Conservation (phyloP, 1,284 basidiomycete species). For the Agroathelia rolfsii region DNA sequence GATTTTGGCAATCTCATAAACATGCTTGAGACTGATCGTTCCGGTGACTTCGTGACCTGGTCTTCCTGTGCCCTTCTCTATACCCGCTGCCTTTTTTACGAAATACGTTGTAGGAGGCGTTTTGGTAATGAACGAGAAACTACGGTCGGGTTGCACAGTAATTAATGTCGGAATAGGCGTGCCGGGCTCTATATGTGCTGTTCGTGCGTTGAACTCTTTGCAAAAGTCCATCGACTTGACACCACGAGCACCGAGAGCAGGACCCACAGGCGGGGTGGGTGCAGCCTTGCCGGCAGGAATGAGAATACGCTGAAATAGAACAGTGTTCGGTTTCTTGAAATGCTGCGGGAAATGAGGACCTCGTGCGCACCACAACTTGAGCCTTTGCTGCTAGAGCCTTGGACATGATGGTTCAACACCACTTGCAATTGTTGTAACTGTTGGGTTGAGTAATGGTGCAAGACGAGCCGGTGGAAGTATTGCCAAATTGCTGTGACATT, state of each 20-base stretch:
- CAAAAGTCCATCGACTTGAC: slow-evolving; percentile 99
- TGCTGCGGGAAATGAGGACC: slow-evolving; percentile 6
- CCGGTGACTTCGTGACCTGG: slow-evolving; percentile 71
- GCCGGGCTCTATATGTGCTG: slow-evolving; percentile 80
- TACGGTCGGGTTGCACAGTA: slow-evolving; percentile 88
- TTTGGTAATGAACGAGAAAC: slow-evolving; percentile 89
- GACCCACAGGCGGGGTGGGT: slow-evolving; percentile 93
- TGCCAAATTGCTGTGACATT: too few species aligned
- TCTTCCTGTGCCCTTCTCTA: slow-evolving; percentile 82
- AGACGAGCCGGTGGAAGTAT: too few species aligned
- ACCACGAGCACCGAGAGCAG: slow-evolving; percentile 93
- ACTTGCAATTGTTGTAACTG: too few species aligned
- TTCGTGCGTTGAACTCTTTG: slow-evolving; percentile 93
- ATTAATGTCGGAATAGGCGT: slow-evolving; percentile 87
- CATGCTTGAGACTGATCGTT: slow-evolving; percentile 89
- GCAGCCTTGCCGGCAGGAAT: slow-evolving; percentile 93
- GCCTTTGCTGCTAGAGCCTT: slow-evolving; percentile 46
- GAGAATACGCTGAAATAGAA: slow-evolving; percentile 60
- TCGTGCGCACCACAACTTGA: slow-evolving; percentile 50
- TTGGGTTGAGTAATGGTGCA: too few species aligned
- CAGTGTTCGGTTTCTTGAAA: slow-evolving; percentile 6
- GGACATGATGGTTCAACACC: slow-evolving; percentile 50
- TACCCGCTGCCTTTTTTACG: slow-evolving; percentile 83
- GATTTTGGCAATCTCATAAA: slow-evolving; percentile 98
- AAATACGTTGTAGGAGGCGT: slow-evolving; percentile 90